Base-by-base conservation (phyloP, 208 protist genomes). In the Trypanosoma platydactyli region DNA sequence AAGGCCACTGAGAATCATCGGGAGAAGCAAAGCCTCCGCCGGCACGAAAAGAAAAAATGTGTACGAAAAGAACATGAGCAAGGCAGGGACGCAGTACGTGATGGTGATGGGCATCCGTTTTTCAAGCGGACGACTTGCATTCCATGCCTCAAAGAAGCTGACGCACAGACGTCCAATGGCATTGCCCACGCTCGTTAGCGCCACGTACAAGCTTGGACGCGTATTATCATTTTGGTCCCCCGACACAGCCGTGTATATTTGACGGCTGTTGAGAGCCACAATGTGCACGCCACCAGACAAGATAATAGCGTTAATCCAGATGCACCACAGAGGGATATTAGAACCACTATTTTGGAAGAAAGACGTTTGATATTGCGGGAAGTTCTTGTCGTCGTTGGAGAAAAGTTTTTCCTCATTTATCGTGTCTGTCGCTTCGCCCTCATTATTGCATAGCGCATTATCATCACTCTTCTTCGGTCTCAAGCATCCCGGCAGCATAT, bases 231-330 rank as follows among this genome's bases (percentile, higher is more conserved):
- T 22, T n/a, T 27, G n/a, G 63, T 80, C 58, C 42, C 75, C 79
- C 42, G 66, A 70, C 42, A 84, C 71, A 35, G 79, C 73, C 9
- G 67, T 42, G 56, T 72, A 84, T 22, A 84, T 73, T 22, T 84
- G 74, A 5, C 69, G 69, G 44, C 54, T 65, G 62, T 84, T 84
- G 22, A 83, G 55, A 18, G 69, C 42, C 16, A 84, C 57, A 0
- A 76, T 66, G 49, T 71, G 71, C 18, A 84, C 64, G 29, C 54
- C 64, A 20, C 74, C 74, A 16, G 67, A 65, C 25, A 76, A 48
- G 44, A 74, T 76, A 44, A 83, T 65, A 48, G 73, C 77, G 46
- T 68, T 75, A 13, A 79, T 29, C 72, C 72, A 83, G 45, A 83
- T 56, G 51, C 77, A 75, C 51, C 76, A 68, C 18, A 83, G 52